Evolutionary conservation across 495 filamentous ascomycete genomes (phyloP), one percentile per base, ranked within the genome.

Genomic region (Bryoglossum gracile): DNA sequence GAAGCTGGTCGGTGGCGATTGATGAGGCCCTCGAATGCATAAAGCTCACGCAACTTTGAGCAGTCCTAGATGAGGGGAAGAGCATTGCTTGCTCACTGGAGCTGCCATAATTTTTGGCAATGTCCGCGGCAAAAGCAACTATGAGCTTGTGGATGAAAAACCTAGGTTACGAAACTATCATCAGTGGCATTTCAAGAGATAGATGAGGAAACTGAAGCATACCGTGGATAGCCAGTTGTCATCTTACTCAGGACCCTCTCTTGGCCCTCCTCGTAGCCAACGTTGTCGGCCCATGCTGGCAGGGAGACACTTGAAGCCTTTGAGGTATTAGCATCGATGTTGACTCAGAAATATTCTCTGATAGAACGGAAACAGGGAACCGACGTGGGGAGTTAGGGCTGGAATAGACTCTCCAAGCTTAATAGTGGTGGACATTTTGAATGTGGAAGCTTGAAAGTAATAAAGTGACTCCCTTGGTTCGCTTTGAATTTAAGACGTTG

Each of bases 241-340:
- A 98, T 86, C 58, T 83, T 84, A 49, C 73, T 76, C 30, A 94
- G 46, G 9, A 98, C 84, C 86, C 88, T 90, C 45, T 81, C 72
- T 61, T 92, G 75, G 23, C 89, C 91, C 64, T 97, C 88, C 64
- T 97, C 92, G 55, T 98, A 98, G 2, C 77, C 92, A 21, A 97
- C 70, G 61, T 91, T 95, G 34, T 89, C 69, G 54, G 70, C 78
- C 92, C 92, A 98, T 71, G 91, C 92, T 36, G 92, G 92, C 25
- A 98, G 73, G 2, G 94, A 97, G 17, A 95, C 89, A 62, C 90
- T 96, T 51, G 97, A 87, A 39, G 92, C 94, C 91, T 97, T 50
- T 34, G 44, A 19, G 39, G 30, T 22, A 6, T 13, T 13, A 22
- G 45, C 33, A 55, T 51, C 53, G 48, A 24, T 43, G 52, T 18